Evolutionary conservation across 2,329 filamentous ascomycete genomes (phyloP).

Genomic region (Aspergillus thermomutatus): DNA sequence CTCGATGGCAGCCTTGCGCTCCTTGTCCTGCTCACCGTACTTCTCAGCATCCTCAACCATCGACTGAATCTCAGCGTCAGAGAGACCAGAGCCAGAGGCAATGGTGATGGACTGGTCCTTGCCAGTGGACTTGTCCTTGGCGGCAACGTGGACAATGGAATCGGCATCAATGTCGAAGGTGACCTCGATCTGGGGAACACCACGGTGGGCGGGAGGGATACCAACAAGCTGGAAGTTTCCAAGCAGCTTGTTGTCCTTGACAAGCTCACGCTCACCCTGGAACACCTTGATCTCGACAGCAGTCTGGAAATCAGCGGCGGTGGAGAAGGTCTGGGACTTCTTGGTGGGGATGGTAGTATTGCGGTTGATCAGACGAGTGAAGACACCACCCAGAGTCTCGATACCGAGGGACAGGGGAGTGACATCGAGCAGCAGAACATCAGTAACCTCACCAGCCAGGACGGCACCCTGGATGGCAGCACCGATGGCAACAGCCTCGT

Average conservation of each 20-base stretch:
- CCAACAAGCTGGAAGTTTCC: conserved; percentile 99
- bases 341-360: conserved; percentile 99
- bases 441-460: conserved; percentile 92
- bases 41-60: conserved; percentile 99
- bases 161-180: conserved; percentile 99
- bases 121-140: conserved; percentile 98
- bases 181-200: conserved; percentile 94
- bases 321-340: conserved; percentile 98
- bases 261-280: conserved; percentile 99
- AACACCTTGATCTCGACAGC: conserved; percentile 99
- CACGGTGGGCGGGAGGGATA: conserved; percentile 92
- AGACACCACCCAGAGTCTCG: conserved; percentile 95
- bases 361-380: conserved; percentile 96
- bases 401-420: conserved; percentile 96
- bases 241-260: conserved; percentile 96
- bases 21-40: conserved; percentile 91
- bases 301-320: conserved; percentile 95
- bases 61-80: conserved; percentile 87
- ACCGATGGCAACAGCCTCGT: conserved; percentile 97
- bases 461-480: conserved; percentile 96
- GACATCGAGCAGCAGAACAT: conserved; percentile 91
- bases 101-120: conserved; percentile 99
- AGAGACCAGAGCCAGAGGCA: conserved; percentile 94
- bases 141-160: conserved; percentile 95
- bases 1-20: conserved; percentile 93